phyloP scores from a whole-genome alignment of 2,329 filamentous ascomycete species.

The Calonectria pteridis region DNA sequence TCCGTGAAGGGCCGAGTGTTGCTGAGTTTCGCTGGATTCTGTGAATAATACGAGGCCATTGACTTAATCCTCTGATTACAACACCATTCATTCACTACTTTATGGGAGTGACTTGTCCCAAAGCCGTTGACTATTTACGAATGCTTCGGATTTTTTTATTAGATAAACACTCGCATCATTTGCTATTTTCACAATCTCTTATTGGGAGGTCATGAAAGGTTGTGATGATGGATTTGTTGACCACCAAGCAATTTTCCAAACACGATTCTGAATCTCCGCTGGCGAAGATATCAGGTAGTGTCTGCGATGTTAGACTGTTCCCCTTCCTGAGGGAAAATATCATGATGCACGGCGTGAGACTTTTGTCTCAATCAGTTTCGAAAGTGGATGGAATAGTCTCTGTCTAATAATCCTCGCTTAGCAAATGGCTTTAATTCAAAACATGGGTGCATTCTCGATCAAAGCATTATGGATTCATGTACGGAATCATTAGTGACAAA shows the following conservation, averaged over 20 bases:
- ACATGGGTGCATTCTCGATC: background rate
- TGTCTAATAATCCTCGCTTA: background rate
- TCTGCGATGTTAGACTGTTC: too few species aligned
- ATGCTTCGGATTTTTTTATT: too few species aligned
- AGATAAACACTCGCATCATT: too few species aligned
- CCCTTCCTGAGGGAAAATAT: background rate
- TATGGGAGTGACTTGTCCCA: background rate
- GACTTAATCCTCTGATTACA: background rate
- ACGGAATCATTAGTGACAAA: background rate
- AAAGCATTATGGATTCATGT: background rate
- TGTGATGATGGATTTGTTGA: too few species aligned
- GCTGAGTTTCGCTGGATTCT: background rate
- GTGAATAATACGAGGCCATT: background rate
- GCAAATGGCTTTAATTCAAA: background rate
- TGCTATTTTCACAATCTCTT: too few species aligned
- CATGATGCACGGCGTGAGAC: background rate
- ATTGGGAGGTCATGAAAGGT: too few species aligned
- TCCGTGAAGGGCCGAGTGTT: background rate
- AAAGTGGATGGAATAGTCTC: too few species aligned
- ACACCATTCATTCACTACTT: background rate
- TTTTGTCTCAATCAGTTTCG: too few species aligned
- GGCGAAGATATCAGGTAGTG: too few species aligned
- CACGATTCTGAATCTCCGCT: too few species aligned
- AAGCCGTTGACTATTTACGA: background rate
- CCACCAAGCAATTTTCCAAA: too few species aligned